Evolutionary conservation across 345 rosid genomes (phyloP).

Genomic region (Murraya paniculata): DNA sequence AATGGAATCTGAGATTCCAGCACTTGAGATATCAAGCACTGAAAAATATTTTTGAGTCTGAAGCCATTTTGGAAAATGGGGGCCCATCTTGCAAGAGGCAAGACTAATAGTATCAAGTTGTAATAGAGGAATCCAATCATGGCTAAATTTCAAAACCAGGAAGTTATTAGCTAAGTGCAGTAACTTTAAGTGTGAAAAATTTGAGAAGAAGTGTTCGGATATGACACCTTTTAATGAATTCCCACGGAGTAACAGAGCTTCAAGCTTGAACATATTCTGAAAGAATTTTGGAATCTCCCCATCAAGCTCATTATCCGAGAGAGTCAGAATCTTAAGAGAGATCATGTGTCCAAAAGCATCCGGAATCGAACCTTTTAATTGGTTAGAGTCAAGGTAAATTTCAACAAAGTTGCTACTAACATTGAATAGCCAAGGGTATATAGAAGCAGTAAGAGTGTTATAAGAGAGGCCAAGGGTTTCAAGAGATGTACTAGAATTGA

Average conservation of each 20-base stretch:
- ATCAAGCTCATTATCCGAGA: background rate
- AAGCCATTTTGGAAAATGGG: background rate
- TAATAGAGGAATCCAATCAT: background rate
- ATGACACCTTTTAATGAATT: conserved; percentile 28
- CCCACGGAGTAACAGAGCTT: background rate
- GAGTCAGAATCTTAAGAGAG: background rate
- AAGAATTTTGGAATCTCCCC: background rate
- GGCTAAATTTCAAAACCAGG: background rate
- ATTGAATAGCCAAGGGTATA: conserved; percentile 16
- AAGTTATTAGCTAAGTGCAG: background rate
- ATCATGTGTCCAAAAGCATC: background rate
- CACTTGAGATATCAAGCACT: background rate
- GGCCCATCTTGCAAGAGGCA: background rate
- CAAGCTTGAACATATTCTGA: background rate
- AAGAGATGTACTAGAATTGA: background rate
- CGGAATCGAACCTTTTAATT: background rate
- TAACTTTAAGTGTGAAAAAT: background rate
- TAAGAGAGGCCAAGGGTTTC: background rate
- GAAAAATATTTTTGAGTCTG: background rate
- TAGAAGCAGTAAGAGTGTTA: conserved; percentile 2
- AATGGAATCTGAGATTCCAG: background rate
- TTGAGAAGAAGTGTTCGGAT: background rate
- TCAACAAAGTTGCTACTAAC: background rate
- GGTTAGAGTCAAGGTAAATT: conserved; percentile 1
- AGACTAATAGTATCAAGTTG: background rate